Evolutionary conservation across 73 alveolate species (phyloP), one percentile per base, ranked within the genome.

Genomic region (Chromera velia): DNA sequence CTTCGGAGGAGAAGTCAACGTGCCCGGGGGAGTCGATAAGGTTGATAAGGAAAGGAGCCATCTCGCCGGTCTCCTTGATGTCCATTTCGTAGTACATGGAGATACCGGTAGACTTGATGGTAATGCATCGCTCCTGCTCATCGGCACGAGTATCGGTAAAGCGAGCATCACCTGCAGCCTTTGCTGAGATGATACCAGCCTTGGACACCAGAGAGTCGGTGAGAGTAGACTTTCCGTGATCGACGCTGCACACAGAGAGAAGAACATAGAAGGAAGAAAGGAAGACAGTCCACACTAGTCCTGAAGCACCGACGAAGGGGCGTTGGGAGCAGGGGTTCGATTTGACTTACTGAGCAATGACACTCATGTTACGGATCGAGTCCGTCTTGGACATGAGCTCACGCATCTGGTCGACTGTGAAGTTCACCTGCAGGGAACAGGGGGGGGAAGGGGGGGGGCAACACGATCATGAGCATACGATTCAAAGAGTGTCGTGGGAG

Each of bases 11-110:
- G 96, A 95, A 93, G 87, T 94, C 98, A 88, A 94, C 99, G 88
- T 94, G 99, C 40, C 99, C 99, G 47, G 99, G 99, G 29, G 99
- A 94, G 83, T 95, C 99, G 91, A 95, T 94, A 89, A 95, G 88
- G 90, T 40, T 40, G 55, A 40, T 40, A 40, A 40, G 55, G 55
- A 69, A 70, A 34, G 88, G 49, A 24, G 13, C 30, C 68, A 75
- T 29, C 65, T 85, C 74, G 65, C 67, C 29, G 70, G 78, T 76
- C 40, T 76, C 84, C 29, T 78, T 79, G 33, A 82, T 74, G 74
- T 94, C 98, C 62, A 70, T 83, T 85, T 93, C 96, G 91, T 91
- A 96, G 94, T 90, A 94, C 74, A 96, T 91, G 28, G 99, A 95
- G 89, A 96, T 98, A 48, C 99, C 99, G 70, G 99, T 96, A 46